These are phyloP conservation scores for Solanum peruvianum DNA, from an alignment of 257 asterid species.

Conservation along the genomic window DNA sequence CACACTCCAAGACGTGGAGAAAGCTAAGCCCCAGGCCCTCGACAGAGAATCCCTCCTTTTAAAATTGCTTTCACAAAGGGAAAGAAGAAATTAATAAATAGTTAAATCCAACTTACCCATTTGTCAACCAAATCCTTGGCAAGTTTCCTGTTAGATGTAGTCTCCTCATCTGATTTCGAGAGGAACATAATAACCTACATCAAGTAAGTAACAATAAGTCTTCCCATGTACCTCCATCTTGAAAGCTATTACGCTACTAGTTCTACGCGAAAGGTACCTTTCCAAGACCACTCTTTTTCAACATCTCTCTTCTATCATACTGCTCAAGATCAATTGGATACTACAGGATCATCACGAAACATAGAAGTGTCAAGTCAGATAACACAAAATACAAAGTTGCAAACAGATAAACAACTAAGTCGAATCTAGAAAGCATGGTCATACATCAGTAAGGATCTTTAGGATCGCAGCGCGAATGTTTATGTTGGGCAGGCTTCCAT, in stretches of 20 bases:
- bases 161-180: conserved; percentile 92
- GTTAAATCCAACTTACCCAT: conserved; percentile 51
- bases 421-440: background rate
- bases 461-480: conserved; percentile 85
- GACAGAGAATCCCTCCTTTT: background rate
- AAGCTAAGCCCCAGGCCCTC: background rate
- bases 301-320: conserved; percentile 69
- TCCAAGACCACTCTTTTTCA: conserved; percentile 88
- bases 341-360: conserved; percentile 33
- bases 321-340: conserved; percentile 86
- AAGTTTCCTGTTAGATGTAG: conserved; percentile 74
- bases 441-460: conserved; percentile 71
- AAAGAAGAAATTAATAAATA: background rate
- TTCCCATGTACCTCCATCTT: background rate
- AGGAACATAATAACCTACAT: conserved; percentile 90
- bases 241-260: background rate
- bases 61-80: background rate
- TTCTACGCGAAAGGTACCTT: conserved; percentile 35
- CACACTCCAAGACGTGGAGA: background rate
- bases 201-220: background rate
- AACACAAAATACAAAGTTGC: background rate
- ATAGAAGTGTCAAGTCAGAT: background rate
- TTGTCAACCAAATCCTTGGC: conserved; percentile 97
- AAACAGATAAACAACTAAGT: background rate
- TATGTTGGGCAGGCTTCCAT: conserved; percentile 92